Evolutionary conservation across 306 rosid species (phyloP).

Genomic region (Argentina anserina): DNA sequence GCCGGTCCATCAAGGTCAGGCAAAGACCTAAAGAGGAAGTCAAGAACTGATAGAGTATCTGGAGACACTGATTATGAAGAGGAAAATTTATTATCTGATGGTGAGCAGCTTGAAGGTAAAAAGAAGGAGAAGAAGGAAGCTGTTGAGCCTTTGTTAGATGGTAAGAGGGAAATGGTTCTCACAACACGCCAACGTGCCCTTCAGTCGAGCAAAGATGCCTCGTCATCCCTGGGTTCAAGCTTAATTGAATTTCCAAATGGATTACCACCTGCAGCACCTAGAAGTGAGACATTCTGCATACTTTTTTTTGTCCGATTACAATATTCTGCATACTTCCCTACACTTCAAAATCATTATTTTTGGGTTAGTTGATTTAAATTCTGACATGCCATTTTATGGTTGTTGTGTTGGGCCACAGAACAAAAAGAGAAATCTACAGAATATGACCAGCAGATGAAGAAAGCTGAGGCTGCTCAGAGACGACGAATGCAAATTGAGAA

Average conservation of each 20-base stretch:
- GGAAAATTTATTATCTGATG: slow-evolving; percentile 69
- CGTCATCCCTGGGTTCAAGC: slow-evolving; percentile 55
- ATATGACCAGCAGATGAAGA: slow-evolving; percentile 78
- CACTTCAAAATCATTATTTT: background rate
- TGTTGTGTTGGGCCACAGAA: slow-evolving; percentile 44
- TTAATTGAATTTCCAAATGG: slow-evolving; percentile 94
- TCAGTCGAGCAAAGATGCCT: slow-evolving; percentile 82
- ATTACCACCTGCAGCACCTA: slow-evolving; percentile 84
- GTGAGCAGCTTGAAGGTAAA: slow-evolving; percentile 60
- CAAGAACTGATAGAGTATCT: slow-evolving; percentile 27
- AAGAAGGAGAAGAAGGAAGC: slow-evolving; percentile 76
- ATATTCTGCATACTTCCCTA: background rate
- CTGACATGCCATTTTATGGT: slow-evolving; percentile 16
- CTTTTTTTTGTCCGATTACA: too few species aligned
- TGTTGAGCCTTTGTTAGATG: slow-evolving; percentile 62
- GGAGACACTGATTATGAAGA: slow-evolving; percentile 54
- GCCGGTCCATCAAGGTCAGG: slow-evolving; percentile 36
- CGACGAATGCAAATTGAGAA: slow-evolving; percentile 89
- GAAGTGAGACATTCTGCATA: slow-evolving; percentile 70
- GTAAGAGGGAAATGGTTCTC: slow-evolving; percentile 70
- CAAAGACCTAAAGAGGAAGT: slow-evolving; percentile 42
- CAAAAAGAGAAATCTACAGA: slow-evolving; percentile 88
- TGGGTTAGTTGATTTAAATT: slow-evolving; percentile 20
- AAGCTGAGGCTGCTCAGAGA: slow-evolving; percentile 94
- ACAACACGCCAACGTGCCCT: slow-evolving; percentile 88